Base-by-base conservation (phyloP, 2,329 filamentous ascomycete species). In the Balansia obtecta region DNA sequence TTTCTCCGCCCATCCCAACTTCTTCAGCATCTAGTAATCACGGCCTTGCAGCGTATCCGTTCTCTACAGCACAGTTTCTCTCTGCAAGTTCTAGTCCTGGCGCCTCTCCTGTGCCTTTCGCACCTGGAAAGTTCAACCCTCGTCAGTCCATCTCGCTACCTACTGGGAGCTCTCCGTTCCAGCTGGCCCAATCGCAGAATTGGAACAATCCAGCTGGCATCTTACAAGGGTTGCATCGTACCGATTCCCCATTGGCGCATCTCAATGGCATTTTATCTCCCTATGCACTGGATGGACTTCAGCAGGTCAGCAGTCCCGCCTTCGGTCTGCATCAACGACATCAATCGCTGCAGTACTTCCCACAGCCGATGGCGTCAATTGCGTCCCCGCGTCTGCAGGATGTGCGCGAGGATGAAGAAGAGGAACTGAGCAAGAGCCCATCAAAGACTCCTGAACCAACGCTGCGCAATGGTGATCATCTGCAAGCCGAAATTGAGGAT, bases 401-500 rank as follows among this genome's bases (percentile, higher is more conserved):
- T 55, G 73, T 90, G 15, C 79, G 76, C n/a, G 85, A 89, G 61
- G 82, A 80, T 50, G 84, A 87, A 20, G 84, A 86, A 56, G 84
- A 86, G 52, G 64, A 66, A 1, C 54, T 52, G 27, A 68, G 61
- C 57, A 75, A 78, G 64, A 77, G 70, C 51, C 72, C 71, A 10
- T 77, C 74, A 1, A 77, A 75, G 59, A 77, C 74, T 0, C 73
- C 77, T 0, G 75, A 82, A 57, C 70, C 74, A 10, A 50, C 58
- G 11, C 66, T 67, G 45, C 70, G 70, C 44, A 68, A 74, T 48
- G 66, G 69, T 45, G 85, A 90, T 58, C 89, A 89, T 57, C 74
- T 95, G 22, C 88, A 95, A 63, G 84, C 83, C 54, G 88, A 93
- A 57, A 84, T 94, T 50, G 85, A 93, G 46, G 86, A 90, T 60